phyloP scores from a whole-genome alignment of 2,329 filamentous ascomycete species.

The Penicillium sp. region DNA sequence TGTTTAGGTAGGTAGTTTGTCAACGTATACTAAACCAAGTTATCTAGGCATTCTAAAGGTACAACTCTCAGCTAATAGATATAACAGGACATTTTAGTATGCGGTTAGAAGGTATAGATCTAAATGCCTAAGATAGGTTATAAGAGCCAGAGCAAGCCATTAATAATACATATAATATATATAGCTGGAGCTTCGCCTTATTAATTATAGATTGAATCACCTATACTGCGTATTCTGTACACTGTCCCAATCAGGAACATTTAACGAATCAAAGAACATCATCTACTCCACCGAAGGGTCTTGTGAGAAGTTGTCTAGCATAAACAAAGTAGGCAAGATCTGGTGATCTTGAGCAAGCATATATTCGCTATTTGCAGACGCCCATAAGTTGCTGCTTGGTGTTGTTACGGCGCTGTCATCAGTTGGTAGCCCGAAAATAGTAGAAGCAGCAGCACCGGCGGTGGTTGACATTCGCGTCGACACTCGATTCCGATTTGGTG shows the following conservation, averaged over 20 bases:
- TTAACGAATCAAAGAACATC: neutral
- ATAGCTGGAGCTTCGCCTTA: no score
- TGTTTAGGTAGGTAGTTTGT: no score
- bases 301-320: neutral
- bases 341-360: neutral
- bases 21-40: no score
- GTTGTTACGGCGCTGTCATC: neutral
- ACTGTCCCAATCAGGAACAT: neutral
- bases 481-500: neutral
- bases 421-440: neutral
- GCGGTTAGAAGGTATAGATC: no score
- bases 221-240: neutral
- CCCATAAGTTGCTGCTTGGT: neutral
- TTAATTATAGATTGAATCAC: neutral
- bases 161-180: no score
- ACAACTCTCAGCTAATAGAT: no score
- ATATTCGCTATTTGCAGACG: neutral
- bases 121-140: no score
- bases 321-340: neutral
- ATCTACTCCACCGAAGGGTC: neutral
- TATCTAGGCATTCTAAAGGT: no score
- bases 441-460: no score
- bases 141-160: no score
- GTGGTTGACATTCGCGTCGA: neutral
- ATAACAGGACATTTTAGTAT: no score